Evolutionary conservation across 768 basidiomycete genomes (phyloP), one percentile per base, ranked within the genome.

Genomic region (Phaeotremella skinneri): DNA sequence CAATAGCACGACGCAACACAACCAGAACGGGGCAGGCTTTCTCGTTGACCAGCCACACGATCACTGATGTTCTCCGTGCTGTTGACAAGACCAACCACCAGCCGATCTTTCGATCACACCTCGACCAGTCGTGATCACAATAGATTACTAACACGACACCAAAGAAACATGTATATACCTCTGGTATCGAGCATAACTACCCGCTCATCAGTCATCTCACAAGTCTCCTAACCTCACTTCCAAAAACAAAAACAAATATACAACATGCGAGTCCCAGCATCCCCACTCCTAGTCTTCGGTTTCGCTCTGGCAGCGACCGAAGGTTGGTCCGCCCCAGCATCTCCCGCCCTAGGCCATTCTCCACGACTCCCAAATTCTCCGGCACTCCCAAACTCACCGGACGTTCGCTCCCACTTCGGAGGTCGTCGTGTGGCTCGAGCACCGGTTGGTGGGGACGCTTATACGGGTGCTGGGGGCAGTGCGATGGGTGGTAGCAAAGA

Each of bases 201-300:
- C 37, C 37, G n/a, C 21, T 9, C 43, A 45, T 13, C 43, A 45
- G 13, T 13, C 43, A 23, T 13, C 23, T 9, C 13, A 13, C 9
- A n/a, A n/a, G n/a, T 39, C 37, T 9, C n/a, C n/a, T 39, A n/a
- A 39, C 37, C n/a, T 41, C 13, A 41, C 37, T 41, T 41, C n/a
- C 37, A 13, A 13, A 13, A 13, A 41, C n/a, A 13, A 13, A 41
- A 13, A 41, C 9, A n/a, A n/a, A 20, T 11, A 48, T 7, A n/a
- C n/a, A 39, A 48, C 9, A 50, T 50, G 49, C 14, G 26, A 29
- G 49, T 50, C 30, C 49, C 49, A 50, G 21, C 49, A 29, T 50
- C 49, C 16, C 49, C 49, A 9, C 26, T 50, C 9, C 49, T 50
- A 7, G 49, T 32, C 49, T 50, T 50, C 30, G 26, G 49, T 29